Evolutionary conservation across 257 asterid species (phyloP).

Genomic region (Petunia secreta): DNA sequence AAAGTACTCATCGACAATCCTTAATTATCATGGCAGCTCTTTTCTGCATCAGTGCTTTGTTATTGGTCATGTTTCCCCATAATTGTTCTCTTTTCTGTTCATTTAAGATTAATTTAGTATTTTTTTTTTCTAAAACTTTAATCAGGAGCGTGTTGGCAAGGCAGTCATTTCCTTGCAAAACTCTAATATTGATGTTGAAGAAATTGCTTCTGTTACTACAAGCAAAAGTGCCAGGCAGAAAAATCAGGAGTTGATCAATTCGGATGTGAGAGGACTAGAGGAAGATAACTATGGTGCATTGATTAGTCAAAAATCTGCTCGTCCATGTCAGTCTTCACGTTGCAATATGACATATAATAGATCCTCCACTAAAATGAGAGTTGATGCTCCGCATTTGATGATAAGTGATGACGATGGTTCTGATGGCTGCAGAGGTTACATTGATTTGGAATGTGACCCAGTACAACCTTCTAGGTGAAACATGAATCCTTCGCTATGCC

Average conservation of each 20-base stretch:
- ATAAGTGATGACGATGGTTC: slow-evolving; percentile 42
- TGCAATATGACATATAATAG: slow-evolving; percentile 37
- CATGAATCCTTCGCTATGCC: slow-evolving; percentile 23
- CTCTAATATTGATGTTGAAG: slow-evolving; percentile 42
- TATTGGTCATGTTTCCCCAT: neutral
- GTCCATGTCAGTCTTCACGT: slow-evolving; percentile 39
- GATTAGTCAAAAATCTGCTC: slow-evolving; percentile 37
- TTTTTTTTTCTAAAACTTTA: slow-evolving; percentile 19
- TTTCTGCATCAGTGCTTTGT: slow-evolving; percentile 11
- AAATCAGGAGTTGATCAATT: slow-evolving; percentile 36
- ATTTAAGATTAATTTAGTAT: slow-evolving; percentile 9
- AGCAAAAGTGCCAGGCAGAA: slow-evolving; percentile 38
- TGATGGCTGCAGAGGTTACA: slow-evolving; percentile 38
- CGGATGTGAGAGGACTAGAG: slow-evolving; percentile 36
- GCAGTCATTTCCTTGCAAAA: slow-evolving; percentile 41
- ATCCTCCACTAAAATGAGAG: slow-evolving; percentile 31
- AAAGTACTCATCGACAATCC: slow-evolving; percentile 52
- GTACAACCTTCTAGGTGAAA: slow-evolving; percentile 58
- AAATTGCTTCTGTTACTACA: slow-evolving; percentile 39
- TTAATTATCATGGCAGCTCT: slow-evolving; percentile 15
- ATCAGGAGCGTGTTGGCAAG: slow-evolving; percentile 62
- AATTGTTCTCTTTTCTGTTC: slow-evolving; percentile 1
- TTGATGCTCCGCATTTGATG: slow-evolving; percentile 33
- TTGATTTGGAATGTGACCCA: slow-evolving; percentile 68
- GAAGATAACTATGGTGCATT: slow-evolving; percentile 39